Evolutionary conservation across 441 rosid species (phyloP).

Genomic region (Syzygium malaccense): DNA sequence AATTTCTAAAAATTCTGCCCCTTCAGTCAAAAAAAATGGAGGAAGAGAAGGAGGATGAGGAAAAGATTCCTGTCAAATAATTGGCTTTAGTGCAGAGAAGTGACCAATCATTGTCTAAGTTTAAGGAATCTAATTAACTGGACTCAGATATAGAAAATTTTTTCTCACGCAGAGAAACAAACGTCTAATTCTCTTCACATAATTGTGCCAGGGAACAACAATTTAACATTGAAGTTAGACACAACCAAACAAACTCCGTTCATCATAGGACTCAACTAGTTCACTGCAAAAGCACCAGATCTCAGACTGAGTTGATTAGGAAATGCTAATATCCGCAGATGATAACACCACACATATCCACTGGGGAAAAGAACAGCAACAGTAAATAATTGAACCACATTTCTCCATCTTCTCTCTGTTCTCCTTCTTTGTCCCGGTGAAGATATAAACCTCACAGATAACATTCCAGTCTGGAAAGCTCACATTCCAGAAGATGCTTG

Average conservation of each 20-base stretch:
- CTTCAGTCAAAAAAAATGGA: neutral
- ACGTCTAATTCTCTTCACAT: neutral
- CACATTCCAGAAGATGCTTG: neutral
- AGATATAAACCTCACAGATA: neutral
- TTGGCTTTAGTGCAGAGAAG: neutral
- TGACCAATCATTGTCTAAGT: neutral
- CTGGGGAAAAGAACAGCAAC: neutral
- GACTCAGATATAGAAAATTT: neutral
- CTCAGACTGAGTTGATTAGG: neutral
- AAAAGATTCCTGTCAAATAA: neutral
- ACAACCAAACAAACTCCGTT: neutral
- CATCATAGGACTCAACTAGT: neutral
- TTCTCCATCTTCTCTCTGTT: neutral
- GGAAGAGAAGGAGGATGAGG: neutral
- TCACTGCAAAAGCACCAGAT: neutral
- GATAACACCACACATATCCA: neutral
- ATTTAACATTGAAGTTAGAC: neutral
- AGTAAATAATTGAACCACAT: neutral
- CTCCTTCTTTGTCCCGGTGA: neutral
- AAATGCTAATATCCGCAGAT: neutral
- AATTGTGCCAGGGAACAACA: neutral
- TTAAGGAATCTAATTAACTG: neutral
- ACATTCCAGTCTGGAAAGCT: neutral
- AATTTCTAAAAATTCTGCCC: neutral
- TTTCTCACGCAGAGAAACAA: neutral